Evolutionary conservation across 2,329 filamentous ascomycete species (phyloP).

Genomic region (Colletotrichum sansevieriae): DNA sequence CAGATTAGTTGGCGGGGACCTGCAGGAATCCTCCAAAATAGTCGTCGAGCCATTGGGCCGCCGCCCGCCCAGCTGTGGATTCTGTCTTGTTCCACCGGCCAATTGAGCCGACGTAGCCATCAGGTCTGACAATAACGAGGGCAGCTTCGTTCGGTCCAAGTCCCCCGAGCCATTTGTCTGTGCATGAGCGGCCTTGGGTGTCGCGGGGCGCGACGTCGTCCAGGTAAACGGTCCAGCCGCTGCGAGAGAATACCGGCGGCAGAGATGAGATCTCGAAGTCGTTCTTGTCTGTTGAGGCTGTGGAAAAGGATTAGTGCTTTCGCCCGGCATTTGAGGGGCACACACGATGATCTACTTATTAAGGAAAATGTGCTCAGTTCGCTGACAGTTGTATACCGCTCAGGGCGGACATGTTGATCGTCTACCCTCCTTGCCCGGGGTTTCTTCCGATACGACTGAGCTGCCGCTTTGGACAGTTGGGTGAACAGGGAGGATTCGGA

Average conservation of each 20-base stretch:
- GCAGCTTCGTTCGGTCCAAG: constrained; percentile 40
- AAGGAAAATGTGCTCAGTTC: constrained; percentile 67
- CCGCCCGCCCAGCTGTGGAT: constrained; percentile 7
- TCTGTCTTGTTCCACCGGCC: constrained; percentile 17
- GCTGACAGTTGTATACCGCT: constrained; percentile 78
- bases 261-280: constrained; percentile 75
- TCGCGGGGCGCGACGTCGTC: constrained; percentile 72
- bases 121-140: constrained; percentile 43
- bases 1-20: constrained; percentile 2
- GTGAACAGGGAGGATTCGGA: constrained; percentile 67
- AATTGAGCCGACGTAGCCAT: constrained; percentile 45
- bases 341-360: constrained; percentile 65
- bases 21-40: constrained; percentile 38
- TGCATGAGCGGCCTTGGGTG: constrained; percentile 65
- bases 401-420: constrained; percentile 75
- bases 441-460: constrained; percentile 70
- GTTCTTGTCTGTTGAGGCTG: constrained; percentile 70
- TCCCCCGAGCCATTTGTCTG: constrained; percentile 49
- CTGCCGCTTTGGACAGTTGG: constrained; percentile 69
- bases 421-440: constrained; percentile 63
- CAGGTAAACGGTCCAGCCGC: constrained; percentile 78
- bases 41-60: constrained; percentile 29
- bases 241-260: constrained; percentile 72
- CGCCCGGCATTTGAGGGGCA: background rate
- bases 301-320: background rate